A percentile compares a stretch with the other conserved stretches of the same genome.
These are phyloP conservation scores for Pseudogymnoascus sp. DNA, from an alignment of 2,329 filamentous ascomycete species.

Conservation along the genomic window DNA sequence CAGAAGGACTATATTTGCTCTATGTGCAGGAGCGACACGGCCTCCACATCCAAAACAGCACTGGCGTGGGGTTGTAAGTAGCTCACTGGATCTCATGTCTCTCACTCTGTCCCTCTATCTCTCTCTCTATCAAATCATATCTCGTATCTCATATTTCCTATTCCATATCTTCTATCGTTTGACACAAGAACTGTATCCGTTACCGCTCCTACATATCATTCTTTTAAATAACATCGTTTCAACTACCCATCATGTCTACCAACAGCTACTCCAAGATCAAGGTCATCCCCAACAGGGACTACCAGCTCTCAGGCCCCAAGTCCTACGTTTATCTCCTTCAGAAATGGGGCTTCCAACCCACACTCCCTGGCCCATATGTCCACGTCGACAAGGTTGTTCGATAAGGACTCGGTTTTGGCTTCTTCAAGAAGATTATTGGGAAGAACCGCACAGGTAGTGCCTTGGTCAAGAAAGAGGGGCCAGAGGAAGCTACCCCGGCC, in stretches of 20 bases:
- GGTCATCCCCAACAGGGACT: conserved; percentile 50
- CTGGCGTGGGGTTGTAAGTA: background rate
- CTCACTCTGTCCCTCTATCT: background rate
- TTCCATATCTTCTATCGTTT: background rate
- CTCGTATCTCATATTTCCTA: background rate
- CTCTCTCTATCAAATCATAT: background rate
- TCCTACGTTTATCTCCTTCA: conserved; percentile 54
- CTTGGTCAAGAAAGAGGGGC: conserved; percentile 37
- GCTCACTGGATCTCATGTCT: background rate
- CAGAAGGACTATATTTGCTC: background rate
- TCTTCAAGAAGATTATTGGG: conserved; percentile 41
- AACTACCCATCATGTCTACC: conserved; percentile 20
- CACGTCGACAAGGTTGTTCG: conserved; percentile 35
- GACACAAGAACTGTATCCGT: background rate
- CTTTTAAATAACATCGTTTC: background rate
- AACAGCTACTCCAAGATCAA: conserved; percentile 35
- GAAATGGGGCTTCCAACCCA: conserved; percentile 56
- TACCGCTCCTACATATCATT: background rate
- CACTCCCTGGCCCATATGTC: conserved; percentile 53
- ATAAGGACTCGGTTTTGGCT: conserved; percentile 36
- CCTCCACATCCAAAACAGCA: background rate
- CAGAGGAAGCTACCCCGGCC: conserved; percentile 25
- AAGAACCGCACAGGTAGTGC: conserved; percentile 37
- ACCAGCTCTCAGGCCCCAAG: conserved; percentile 50
- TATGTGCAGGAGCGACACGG: background rate